Evolutionary conservation across 1,284 basidiomycete genomes (phyloP).

Genomic region (Inonotus obliquus): DNA sequence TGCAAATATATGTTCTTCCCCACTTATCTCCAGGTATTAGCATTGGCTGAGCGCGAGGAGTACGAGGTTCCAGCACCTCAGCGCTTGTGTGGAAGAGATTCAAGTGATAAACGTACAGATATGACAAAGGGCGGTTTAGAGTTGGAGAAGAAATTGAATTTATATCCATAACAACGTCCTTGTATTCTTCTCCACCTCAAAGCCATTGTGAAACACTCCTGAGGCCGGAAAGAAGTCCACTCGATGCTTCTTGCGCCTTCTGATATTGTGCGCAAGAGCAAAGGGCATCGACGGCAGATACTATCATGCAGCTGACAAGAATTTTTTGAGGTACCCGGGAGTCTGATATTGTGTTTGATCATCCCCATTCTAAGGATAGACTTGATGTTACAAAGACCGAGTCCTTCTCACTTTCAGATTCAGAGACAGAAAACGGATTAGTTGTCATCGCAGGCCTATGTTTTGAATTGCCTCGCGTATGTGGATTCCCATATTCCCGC

Average conservation of each 20-base stretch:
- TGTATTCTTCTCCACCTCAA: neutral
- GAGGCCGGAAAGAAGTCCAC: neutral
- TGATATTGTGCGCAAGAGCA: neutral
- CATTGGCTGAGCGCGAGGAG: neutral
- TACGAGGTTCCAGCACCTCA: neutral
- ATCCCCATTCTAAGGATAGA: neutral
- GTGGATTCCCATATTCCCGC: neutral
- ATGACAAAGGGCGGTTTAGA: neutral
- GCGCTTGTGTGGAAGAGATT: neutral
- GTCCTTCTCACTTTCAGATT: neutral
- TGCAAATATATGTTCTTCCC: neutral
- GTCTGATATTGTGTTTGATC: neutral
- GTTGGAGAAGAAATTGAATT: neutral
- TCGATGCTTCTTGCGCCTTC: neutral
- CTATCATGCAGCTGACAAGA: neutral
- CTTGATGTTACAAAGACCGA: neutral
- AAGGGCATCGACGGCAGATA: neutral
- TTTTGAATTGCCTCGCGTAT: neutral
- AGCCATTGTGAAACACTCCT: neutral
- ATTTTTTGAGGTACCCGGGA: too few relatives aligned
- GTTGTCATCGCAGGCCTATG: neutral
- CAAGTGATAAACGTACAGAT: neutral
- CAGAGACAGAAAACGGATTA: neutral
- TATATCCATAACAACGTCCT: neutral
- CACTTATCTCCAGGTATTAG: neutral